Conservation (phyloP, 140 eudicot species). For the Flaveria floridana region DNA sequence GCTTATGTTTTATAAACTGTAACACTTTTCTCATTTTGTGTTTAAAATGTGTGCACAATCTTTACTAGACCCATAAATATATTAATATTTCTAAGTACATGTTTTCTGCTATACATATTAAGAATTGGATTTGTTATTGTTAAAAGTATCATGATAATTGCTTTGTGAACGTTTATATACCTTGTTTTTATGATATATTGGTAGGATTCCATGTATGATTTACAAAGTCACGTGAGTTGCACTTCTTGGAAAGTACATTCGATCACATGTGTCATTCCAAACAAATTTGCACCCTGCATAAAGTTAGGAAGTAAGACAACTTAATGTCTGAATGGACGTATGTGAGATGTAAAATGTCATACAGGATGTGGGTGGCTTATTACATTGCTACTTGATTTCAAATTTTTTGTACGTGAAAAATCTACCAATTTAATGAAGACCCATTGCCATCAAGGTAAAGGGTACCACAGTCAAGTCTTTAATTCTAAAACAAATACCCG, state of each 20-base stretch:
- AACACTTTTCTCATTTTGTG: not conserved
- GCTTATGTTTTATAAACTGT: not conserved
- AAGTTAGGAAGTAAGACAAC: conserved; percentile 44
- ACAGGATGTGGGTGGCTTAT: conserved; percentile 28
- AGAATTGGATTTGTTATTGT: not conserved
- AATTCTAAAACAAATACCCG: conserved; percentile 1
- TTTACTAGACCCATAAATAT: not conserved
- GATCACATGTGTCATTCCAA: conserved; percentile 53
- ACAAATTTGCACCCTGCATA: conserved; percentile 45
- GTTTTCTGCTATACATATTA: too few species aligned
- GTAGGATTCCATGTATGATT: conserved; percentile 30
- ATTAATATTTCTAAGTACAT: not conserved
- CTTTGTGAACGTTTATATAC: not conserved
- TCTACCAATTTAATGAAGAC: conserved; percentile 11
- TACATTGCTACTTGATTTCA: not conserved
- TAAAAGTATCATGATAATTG: not conserved
- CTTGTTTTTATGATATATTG: conserved; percentile 25
- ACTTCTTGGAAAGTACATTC: conserved; percentile 68
- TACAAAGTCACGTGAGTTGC: conserved; percentile 62
- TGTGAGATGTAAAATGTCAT: conserved; percentile 37
- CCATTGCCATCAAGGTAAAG: too few species aligned
- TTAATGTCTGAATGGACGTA: conserved; percentile 28
- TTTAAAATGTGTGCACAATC: not conserved
- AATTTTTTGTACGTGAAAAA: not conserved
- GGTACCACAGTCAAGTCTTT: conserved; percentile 8